phyloP scores from a whole-genome alignment of 352 stramenopile species.

The Pythium plurisporium region DNA sequence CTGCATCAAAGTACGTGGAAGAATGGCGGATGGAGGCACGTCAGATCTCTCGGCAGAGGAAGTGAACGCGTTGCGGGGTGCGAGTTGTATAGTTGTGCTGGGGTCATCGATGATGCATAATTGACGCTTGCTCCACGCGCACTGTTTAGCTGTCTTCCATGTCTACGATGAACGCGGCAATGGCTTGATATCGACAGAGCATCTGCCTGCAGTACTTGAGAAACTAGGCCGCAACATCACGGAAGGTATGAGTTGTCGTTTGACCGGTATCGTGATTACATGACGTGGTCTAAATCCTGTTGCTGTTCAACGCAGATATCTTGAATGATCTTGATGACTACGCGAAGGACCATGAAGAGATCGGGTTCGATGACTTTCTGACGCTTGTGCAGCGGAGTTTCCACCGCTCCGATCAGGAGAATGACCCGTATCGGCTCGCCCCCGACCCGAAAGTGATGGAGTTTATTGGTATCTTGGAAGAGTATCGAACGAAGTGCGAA shows the following conservation, averaged over 20 bases:
- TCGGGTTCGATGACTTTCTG: constrained; percentile 67
- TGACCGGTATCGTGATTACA: background rate
- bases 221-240: constrained; percentile 66
- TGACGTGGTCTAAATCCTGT: background rate
- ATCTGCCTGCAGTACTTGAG: constrained; percentile 70
- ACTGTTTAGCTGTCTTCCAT: constrained; percentile 67
- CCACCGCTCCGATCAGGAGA: constrained; percentile 37
- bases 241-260: constrained; percentile 37
- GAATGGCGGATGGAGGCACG: constrained; percentile 27
- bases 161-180: constrained; percentile 66
- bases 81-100: background rate
- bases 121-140: background rate
- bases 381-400: constrained; percentile 45
- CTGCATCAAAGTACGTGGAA: background rate
- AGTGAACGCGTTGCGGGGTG: constrained; percentile 63
- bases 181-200: constrained; percentile 54
- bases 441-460: constrained; percentile 91
- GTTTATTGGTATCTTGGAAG: constrained; percentile 92
- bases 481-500: constrained; percentile 93
- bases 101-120: background rate
- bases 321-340: constrained; percentile 68
- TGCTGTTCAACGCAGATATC: constrained; percentile 31
- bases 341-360: constrained; percentile 39
- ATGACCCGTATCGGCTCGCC: constrained; percentile 46
- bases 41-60: constrained; percentile 68